Base-by-base conservation (phyloP, 2,329 filamentous ascomycete genomes). In the Aspergillus caelatus region DNA sequence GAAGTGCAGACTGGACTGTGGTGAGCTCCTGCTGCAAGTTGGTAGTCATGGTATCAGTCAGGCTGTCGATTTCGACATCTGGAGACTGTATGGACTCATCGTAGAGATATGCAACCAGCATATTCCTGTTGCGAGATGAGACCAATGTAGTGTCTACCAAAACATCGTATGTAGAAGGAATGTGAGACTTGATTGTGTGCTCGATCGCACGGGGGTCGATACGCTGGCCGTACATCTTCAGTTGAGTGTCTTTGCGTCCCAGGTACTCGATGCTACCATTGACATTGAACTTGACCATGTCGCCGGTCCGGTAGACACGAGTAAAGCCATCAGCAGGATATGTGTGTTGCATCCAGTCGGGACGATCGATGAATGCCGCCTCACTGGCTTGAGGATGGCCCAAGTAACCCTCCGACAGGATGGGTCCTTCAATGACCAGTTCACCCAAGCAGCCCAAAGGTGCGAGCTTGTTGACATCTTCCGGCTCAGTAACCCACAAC, bases 201-300 rank as follows among this genome's bases (percentile, higher is more conserved):
- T 48, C 45, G 14, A 82, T 82, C 70, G 81, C 83, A 48, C 77
- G 81, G 41, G 87, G 81, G 75, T 88, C 90, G 62, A 89, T 85
- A 54, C 88, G 80, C 68, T 86, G 88, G 19, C 90, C 91, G 6
- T 83, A 80, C 10, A 91, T 74, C 74, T 91, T 91, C 63, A 89
- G 84, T 71, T 88, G 88, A 48, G 83, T 83, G 66, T 91, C 88
- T 68, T 86, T 88, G 52, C 89, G 82, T 5, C 87, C 87, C 30
- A 88, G 67, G 58, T 73, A 75, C 41, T 73, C 68, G 8, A 77
- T 61, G 3, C 74, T 75, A 1, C 78, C 78, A 63, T 79, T 71
- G 1, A 71, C 58, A 50, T 72, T 74, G 58, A 76, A 77, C 30
- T 70, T 67, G 43, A 70, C 74, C 8, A 77, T 68, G 61, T 77